Conservation (phyloP, 1,284 basidiomycete species). For the Cutaneotrichosporon arboriforme region DNA sequence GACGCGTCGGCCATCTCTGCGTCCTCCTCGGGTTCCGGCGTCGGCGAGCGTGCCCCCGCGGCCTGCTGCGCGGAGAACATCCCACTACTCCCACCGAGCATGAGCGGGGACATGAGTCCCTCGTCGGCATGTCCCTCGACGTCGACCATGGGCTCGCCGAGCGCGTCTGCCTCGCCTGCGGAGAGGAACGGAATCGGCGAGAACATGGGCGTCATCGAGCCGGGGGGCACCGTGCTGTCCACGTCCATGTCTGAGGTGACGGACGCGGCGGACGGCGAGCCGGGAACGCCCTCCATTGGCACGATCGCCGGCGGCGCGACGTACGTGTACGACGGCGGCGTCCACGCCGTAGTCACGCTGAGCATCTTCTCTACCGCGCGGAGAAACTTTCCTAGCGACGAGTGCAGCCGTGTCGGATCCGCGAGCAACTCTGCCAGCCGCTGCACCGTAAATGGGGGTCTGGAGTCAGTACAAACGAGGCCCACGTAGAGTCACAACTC, state of each 20-base stretch:
- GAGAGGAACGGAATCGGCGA: slow-evolving; percentile 47
- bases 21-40: slow-evolving; percentile 40
- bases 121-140: slow-evolving; percentile 17
- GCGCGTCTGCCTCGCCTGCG: slow-evolving; percentile 11
- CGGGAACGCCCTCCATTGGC: background rate
- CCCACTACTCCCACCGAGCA: slow-evolving; percentile 23
- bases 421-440: slow-evolving; percentile 79
- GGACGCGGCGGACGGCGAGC: background rate
- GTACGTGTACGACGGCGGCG: slow-evolving; percentile 34
- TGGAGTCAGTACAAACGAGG: slow-evolving; percentile 32
- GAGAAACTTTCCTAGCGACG: slow-evolving; percentile 76
- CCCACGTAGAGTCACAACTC: slow-evolving; percentile 12
- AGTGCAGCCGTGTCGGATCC: slow-evolving; percentile 67
- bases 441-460: slow-evolving; percentile 87
- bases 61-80: slow-evolving; percentile 4
- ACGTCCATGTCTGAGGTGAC: background rate
- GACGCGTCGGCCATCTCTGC: slow-evolving; percentile 8
- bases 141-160: slow-evolving; percentile 14
- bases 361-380: slow-evolving; percentile 80
- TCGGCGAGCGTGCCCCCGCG: slow-evolving; percentile 24
- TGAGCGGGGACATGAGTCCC: slow-evolving; percentile 37
- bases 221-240: slow-evolving; percentile 39
- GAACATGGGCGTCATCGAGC: slow-evolving; percentile 45
- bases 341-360: slow-evolving; percentile 67
- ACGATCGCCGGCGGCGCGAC: slow-evolving; percentile 12